Percentiles rank a stretch among this genome's conserved stretches.
Evolutionary conservation across 2,329 filamentous ascomycete species (phyloP).

Genomic region (Parafenestella ontariensis): DNA sequence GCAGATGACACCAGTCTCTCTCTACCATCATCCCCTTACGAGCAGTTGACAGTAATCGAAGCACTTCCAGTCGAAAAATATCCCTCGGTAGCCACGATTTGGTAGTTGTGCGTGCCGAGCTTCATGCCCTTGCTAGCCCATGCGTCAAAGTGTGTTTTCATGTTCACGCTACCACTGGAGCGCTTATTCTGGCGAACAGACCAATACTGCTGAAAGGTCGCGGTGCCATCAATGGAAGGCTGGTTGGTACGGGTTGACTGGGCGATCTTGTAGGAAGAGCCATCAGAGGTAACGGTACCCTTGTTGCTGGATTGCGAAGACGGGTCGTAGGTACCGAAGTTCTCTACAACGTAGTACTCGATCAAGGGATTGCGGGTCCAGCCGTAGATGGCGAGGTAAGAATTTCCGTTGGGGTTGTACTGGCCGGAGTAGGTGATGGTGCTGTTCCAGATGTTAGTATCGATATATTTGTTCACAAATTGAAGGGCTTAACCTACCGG

Average conservation of each 20-base stretch:
- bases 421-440: conserved; percentile 45
- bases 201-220: conserved; percentile 63
- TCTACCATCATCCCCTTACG: conserved; percentile 12
- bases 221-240: conserved; percentile 59
- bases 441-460: conserved; percentile 12
- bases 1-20: background rate
- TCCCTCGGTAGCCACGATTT: conserved; percentile 62
- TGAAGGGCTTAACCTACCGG: conserved; percentile 48
- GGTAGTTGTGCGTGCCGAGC: conserved; percentile 43
- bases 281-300: conserved; percentile 41
- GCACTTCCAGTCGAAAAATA: conserved; percentile 59
- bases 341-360: conserved; percentile 62
- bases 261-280: conserved; percentile 42
- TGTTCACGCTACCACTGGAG: conserved; percentile 39
- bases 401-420: conserved; percentile 45
- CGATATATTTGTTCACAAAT: background rate
- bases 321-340: conserved; percentile 60
- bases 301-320: conserved; percentile 52
- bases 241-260: conserved; percentile 47
- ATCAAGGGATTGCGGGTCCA: conserved; percentile 63
- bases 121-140: conserved; percentile 42
- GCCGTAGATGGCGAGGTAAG: conserved; percentile 64
- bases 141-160: conserved; percentile 45
- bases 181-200: conserved; percentile 45
- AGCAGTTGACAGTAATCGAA: conserved; percentile 55